Conservation (phyloP, 2,329 filamentous ascomycete genomes). For the Helminthosporium solani region DNA sequence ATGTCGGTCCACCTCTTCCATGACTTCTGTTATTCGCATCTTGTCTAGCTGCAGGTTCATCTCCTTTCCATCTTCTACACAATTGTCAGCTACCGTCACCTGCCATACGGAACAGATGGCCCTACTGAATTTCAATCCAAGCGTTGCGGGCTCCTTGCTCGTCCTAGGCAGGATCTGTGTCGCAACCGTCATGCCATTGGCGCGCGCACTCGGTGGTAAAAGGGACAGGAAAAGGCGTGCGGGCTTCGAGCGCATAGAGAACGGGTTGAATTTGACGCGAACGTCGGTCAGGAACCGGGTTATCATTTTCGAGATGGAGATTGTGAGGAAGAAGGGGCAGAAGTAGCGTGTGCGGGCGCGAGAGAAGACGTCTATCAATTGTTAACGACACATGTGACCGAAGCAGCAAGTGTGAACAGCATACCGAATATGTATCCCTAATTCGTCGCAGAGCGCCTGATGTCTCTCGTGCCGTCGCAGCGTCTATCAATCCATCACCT, state of each 20-base stretch:
- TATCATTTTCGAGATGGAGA: constrained; percentile 61
- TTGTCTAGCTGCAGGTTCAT: constrained; percentile 79
- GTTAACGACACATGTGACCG: neutral
- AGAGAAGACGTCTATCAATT: neutral
- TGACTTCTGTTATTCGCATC: constrained; percentile 79
- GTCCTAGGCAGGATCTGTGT: constrained; percentile 71
- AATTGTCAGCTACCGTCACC: constrained; percentile 16
- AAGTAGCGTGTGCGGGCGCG: neutral
- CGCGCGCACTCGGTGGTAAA: constrained; percentile 76
- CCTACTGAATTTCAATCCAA: constrained; percentile 85
- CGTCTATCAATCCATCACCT: neutral
- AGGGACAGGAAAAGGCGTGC: constrained; percentile 85
- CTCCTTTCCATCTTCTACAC: constrained; percentile 85
- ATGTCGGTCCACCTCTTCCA: constrained; percentile 88
- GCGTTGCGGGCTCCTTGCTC: constrained; percentile 66
- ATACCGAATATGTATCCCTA: neutral
- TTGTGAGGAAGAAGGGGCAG: constrained; percentile 1
- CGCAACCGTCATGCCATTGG: constrained; percentile 71
- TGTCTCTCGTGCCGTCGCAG: neutral
- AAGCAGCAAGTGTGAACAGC: neutral
- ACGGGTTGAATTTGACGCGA: constrained; percentile 87
- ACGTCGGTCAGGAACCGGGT: constrained; percentile 85
- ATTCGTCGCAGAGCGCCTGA: neutral
- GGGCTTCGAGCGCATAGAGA: constrained; percentile 74
- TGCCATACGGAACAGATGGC: constrained; percentile 1